Evolutionary conservation across 345 rosid genomes (phyloP).

Genomic region (Populus deltoides): DNA sequence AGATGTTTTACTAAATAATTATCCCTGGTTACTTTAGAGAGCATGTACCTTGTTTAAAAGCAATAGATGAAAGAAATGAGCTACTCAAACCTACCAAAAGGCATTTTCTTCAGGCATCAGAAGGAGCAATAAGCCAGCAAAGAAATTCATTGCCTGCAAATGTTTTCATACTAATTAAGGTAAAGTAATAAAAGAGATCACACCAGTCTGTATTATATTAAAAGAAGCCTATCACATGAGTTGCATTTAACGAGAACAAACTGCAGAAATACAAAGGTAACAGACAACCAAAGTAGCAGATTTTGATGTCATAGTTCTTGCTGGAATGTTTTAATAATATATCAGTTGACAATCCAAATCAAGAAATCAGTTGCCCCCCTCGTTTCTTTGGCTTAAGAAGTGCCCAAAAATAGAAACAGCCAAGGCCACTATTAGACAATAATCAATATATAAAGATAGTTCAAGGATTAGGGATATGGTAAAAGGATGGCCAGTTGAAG

Average conservation of each 20-base stretch:
- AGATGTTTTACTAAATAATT: not conserved
- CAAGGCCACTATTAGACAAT: not conserved
- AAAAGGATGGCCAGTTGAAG: not conserved
- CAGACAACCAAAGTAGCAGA: not conserved
- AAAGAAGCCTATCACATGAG: not conserved
- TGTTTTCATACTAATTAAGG: slow-evolving; percentile 18
- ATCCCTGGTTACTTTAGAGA: not conserved
- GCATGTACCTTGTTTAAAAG: slow-evolving; percentile 1
- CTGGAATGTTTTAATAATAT: not conserved
- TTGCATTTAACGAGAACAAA: not conserved
- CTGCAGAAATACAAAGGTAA: not conserved
- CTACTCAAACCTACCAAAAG: slow-evolving; percentile 73
- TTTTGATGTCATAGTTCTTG: not conserved
- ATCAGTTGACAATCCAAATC: not conserved
- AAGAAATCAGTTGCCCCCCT: not conserved
- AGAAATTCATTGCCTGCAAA: slow-evolving; percentile 97
- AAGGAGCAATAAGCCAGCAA: slow-evolving; percentile 91
- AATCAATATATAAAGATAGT: not conserved
- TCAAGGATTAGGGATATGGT: not conserved
- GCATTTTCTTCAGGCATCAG: slow-evolving; percentile 99
- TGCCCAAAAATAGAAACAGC: not conserved
- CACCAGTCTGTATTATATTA: not conserved
- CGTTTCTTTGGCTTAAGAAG: not conserved
- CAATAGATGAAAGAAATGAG: slow-evolving; percentile 8
- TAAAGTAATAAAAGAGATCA: slow-evolving; percentile 16